Conservation (phyloP, 2,329 filamentous ascomycete species). For the Xylariaceae sp. region DNA sequence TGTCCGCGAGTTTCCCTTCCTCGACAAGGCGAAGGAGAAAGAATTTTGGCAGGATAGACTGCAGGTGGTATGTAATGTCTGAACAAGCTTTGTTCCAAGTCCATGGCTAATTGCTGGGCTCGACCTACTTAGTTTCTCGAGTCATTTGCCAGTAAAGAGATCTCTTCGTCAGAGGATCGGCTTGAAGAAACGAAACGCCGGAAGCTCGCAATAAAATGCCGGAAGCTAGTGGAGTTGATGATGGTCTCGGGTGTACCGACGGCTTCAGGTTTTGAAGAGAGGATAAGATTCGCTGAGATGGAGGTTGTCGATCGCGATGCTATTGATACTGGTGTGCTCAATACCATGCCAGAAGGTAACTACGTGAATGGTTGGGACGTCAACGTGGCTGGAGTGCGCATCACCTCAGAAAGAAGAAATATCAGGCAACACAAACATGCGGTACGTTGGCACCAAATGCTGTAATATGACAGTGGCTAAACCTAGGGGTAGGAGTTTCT, state of each 20-base stretch:
- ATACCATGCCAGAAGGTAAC: conserved; percentile 86
- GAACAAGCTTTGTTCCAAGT: not conserved
- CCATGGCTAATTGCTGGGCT: not conserved
- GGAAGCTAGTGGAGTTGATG: conserved; percentile 97
- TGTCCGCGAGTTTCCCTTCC: conserved; percentile 94
- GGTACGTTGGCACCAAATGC: conserved; percentile 45
- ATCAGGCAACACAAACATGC: conserved; percentile 89
- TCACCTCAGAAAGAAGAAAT: conserved; percentile 76
- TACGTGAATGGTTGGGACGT: conserved; percentile 95
- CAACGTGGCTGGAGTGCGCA: conserved; percentile 86
- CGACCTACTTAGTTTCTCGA: conserved; percentile 76
- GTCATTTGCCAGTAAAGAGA: conserved; percentile 94
- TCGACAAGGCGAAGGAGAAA: conserved; percentile 95
- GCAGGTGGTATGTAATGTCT: conserved; percentile 66
- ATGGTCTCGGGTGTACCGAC: conserved; percentile 98
- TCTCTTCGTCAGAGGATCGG: conserved; percentile 93
- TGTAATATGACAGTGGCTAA: conserved; percentile 11
- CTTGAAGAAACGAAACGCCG: conserved; percentile 92
- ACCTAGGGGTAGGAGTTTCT: conserved; percentile 68
- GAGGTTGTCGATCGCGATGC: conserved; percentile 93
- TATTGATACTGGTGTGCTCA: conserved; percentile 82
- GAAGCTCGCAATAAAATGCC: conserved; percentile 87
- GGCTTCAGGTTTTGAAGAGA: conserved; percentile 93
- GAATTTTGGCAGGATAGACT: conserved; percentile 99
- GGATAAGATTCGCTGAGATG: conserved; percentile 93